A percentile compares a stretch with the other conserved stretches of the same genome.
Conservation (phyloP, 352 stramenopile genomes). For the Globisporangium heterothallicum region DNA sequence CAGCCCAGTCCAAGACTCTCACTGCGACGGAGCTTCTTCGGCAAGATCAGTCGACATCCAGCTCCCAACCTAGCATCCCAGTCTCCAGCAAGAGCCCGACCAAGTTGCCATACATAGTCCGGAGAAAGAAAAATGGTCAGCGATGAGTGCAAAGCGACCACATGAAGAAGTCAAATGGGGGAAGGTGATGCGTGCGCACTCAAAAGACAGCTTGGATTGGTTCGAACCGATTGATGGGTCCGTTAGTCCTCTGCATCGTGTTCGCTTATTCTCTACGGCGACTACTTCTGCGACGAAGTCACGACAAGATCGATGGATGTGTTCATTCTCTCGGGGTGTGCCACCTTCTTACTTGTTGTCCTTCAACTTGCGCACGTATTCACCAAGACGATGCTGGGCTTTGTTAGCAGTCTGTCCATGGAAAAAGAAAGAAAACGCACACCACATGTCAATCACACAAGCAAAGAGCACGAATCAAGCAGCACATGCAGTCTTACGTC, state of each 20-base stretch:
- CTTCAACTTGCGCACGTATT: conserved; percentile 85
- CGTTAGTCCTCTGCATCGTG: neutral
- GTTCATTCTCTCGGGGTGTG: no score
- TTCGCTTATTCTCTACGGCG: neutral
- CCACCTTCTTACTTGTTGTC: conserved; percentile 63
- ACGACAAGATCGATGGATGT: neutral
- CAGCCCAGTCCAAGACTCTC: conserved; percentile 7
- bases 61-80: neutral
- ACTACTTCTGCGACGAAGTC: neutral
- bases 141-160: neutral
- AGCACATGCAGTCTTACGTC: conserved; percentile 41
- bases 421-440: neutral
- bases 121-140: conserved; percentile 18
- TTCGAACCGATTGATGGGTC: neutral
- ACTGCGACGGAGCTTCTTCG: conserved; percentile 8
- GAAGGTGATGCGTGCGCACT: no score
- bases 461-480: conserved; percentile 2
- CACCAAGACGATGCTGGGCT: conserved; percentile 83
- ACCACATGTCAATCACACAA: conserved; percentile 2
- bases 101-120: conserved; percentile 42
- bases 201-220: neutral
- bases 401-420: conserved; percentile 76
- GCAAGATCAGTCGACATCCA: neutral
- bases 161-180: no score
- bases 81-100: conserved; percentile 11